Conservation (phyloP, 1,284 basidiomycete genomes). For the Cryptococcus sp. region DNA sequence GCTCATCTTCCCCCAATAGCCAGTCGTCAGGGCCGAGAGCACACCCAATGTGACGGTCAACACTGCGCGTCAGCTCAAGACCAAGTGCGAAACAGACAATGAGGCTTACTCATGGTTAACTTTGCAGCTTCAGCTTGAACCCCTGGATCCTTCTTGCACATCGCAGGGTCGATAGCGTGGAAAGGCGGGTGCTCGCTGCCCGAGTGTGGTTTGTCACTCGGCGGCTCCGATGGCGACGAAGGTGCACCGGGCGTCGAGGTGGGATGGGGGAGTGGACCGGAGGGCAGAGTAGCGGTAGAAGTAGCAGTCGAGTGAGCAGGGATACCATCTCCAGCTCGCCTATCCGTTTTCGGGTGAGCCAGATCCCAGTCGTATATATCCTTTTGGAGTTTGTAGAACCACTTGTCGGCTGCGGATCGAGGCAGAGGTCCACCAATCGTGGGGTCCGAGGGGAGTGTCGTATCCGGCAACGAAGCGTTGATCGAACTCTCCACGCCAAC, state of each 20-base stretch:
- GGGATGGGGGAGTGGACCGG: constrained; percentile 15
- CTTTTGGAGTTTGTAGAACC: constrained; percentile 39
- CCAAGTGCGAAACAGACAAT: neutral
- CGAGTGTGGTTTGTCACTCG: constrained; percentile 1
- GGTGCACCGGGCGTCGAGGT: constrained; percentile 4
- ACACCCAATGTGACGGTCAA: constrained; percentile 73
- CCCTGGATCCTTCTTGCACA: constrained; percentile 63
- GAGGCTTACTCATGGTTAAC: constrained; percentile 56
- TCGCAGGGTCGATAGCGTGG: constrained; percentile 41
- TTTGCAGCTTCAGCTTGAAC: constrained; percentile 68
- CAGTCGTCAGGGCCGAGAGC: constrained; percentile 74
- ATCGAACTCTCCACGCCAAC: neutral
- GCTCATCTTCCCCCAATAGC: constrained; percentile 79
- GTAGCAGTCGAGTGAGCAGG: neutral
- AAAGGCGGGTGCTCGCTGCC: constrained; percentile 15
- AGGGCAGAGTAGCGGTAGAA: constrained; percentile 11
- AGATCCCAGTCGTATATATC: constrained; percentile 28
- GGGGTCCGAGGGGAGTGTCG: neutral
- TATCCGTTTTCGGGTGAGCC: constrained; percentile 2
- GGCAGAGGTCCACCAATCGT: neutral
- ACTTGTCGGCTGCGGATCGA: constrained; percentile 32
- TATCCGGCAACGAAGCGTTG: neutral
- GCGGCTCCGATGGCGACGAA: constrained; percentile 7
- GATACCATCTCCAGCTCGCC: neutral
- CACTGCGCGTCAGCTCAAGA: constrained; percentile 33